Conservation (phyloP, 2,329 filamentous ascomycete genomes). For the Cercospora janseana region DNA sequence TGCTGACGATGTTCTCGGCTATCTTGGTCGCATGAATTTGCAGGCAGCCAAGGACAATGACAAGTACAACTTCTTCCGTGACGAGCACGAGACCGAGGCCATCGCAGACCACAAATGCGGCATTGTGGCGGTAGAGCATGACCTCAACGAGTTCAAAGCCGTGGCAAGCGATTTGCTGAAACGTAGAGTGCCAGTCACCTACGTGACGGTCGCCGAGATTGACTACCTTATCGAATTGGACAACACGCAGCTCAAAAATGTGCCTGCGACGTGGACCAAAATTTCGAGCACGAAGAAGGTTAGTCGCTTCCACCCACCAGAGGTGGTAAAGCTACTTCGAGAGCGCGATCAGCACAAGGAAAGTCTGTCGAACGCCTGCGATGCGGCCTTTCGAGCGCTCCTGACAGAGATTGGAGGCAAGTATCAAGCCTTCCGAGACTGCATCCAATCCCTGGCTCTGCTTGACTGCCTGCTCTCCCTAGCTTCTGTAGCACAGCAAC, state of each 20-base stretch:
- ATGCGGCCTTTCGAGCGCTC: conserved; percentile 72
- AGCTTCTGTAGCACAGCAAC: conserved; percentile 76
- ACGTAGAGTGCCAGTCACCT: conserved; percentile 65
- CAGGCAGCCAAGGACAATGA: conserved; percentile 81
- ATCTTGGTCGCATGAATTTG: conserved; percentile 81
- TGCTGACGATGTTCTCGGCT: conserved; percentile 66
- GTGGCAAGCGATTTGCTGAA: conserved; percentile 70
- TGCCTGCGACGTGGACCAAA: conserved; percentile 92
- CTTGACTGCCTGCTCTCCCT: conserved; percentile 89
- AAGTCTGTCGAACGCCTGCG: conserved; percentile 85
- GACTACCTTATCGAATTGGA: conserved; percentile 93
- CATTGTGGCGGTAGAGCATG: conserved; percentile 88
- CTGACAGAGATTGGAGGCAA: conserved; percentile 72
- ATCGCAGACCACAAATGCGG: conserved; percentile 89
- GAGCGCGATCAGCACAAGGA: conserved; percentile 96
- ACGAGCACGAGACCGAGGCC: conserved; percentile 80
- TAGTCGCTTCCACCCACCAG: conserved; percentile 90
- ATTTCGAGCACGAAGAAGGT: conserved; percentile 91
- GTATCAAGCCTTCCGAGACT: conserved; percentile 87
- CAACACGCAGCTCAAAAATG: conserved; percentile 76
- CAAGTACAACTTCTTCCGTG: conserved; percentile 90
- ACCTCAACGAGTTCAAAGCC: conserved; percentile 73
- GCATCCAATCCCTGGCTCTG: conserved; percentile 77
- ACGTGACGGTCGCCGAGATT: conserved; percentile 82
- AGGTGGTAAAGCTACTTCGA: conserved; percentile 76